These are phyloP conservation scores for Penicillium sp. DNA, from an alignment of 2,329 filamentous ascomycete species.

Conservation along the genomic window DNA sequence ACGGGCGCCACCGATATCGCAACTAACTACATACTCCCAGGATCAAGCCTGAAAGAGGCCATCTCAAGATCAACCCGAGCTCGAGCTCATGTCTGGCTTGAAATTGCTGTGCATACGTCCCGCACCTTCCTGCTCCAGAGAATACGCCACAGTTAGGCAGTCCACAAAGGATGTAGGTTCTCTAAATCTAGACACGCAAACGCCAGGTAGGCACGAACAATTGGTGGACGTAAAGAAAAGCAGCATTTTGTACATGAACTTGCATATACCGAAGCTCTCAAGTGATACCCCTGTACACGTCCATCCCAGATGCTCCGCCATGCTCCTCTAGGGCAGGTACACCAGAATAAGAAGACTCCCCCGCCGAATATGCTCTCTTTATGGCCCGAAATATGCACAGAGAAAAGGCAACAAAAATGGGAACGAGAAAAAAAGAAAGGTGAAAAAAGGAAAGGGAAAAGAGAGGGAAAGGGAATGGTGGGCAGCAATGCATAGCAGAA, in stretches of 20 bases:
- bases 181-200: too few relatives aligned
- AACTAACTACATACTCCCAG: too few relatives aligned
- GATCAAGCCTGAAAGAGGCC: too few relatives aligned
- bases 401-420: constrained; percentile 8
- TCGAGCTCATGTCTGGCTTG: too few relatives aligned
- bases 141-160: too few relatives aligned
- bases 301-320: constrained; percentile 26
- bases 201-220: too few relatives aligned
- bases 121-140: too few relatives aligned
- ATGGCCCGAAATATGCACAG: constrained; percentile 26
- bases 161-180: too few relatives aligned
- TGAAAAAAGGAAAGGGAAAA: constrained; percentile 10
- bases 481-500: constrained; percentile 2
- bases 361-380: constrained; percentile 21
- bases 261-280: not conserved
- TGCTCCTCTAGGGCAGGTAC: constrained; percentile 20
- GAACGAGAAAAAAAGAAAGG: constrained; percentile 5
- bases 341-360: constrained; percentile 18
- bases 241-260: constrained; percentile 2
- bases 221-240: not conserved
- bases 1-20: too few relatives aligned
- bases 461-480: constrained; percentile 7
- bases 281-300: constrained; percentile 8
- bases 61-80: too few relatives aligned
- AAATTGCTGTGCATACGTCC: too few relatives aligned